Percentiles rank a stretch among this genome's conserved stretches.
Evolutionary conservation across 495 filamentous ascomycete species (phyloP).

Genomic region (Melanomma pulvis-pyrius): DNA sequence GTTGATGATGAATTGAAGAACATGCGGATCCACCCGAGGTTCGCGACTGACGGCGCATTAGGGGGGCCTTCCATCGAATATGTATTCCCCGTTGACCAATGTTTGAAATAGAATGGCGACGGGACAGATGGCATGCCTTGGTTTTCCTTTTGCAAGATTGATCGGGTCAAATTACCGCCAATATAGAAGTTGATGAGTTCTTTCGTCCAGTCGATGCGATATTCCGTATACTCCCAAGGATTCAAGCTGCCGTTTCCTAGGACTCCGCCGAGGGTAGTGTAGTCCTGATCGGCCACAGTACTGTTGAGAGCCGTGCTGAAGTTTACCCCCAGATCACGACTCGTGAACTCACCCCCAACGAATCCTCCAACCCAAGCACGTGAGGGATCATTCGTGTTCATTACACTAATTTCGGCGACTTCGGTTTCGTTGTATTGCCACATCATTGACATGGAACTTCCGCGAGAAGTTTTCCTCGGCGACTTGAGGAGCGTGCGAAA

Average conservation of each 20-base stretch:
- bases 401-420: conserved; percentile 42
- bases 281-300: conserved; percentile 21
- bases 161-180: conserved; percentile 35
- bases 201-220: conserved; percentile 49
- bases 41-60: conserved; percentile 35
- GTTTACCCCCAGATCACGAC: conserved; percentile 38
- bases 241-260: conserved; percentile 27
- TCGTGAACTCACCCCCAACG: conserved; percentile 41
- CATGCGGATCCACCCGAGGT: conserved; percentile 46
- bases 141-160: conserved; percentile 30
- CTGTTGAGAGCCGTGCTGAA: conserved; percentile 39
- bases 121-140: conserved; percentile 41
- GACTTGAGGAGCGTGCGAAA: conserved; percentile 43
- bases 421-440: conserved; percentile 47
- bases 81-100: conserved; percentile 48
- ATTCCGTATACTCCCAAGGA: conserved; percentile 47
- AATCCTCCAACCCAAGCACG: conserved; percentile 46
- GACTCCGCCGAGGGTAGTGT: conserved; percentile 15
- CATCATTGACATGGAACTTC: conserved; percentile 47
- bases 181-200: conserved; percentile 44
- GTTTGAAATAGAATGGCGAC: conserved; percentile 44
- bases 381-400: conserved; percentile 42
- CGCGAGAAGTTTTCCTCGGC: conserved; percentile 33
- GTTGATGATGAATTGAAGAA: conserved; percentile 52
- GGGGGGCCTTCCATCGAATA: conserved; percentile 47